Evolutionary conservation across 2,329 filamentous ascomycete species (phyloP).

Genomic region (Canariomyces notabilis): DNA sequence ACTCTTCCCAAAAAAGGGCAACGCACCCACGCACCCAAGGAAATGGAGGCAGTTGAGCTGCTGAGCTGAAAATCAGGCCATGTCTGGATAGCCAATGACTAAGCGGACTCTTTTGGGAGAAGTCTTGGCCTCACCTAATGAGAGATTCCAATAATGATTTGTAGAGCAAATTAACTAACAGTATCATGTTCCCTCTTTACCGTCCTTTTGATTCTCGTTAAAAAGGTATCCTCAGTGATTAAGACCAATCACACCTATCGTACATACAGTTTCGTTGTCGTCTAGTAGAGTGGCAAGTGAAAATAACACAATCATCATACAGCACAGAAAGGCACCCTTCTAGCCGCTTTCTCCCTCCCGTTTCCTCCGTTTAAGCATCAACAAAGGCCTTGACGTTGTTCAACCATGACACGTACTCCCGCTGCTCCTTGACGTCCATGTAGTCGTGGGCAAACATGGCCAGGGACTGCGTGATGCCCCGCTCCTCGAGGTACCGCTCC

Average conservation of each 20-base stretch:
- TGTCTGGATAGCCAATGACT: constrained; percentile 14
- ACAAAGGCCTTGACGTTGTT: constrained; percentile 82
- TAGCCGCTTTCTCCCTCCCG: background rate
- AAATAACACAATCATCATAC: constrained; percentile 9
- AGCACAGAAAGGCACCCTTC: background rate
- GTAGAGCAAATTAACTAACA: background rate
- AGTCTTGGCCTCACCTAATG: constrained; percentile 1
- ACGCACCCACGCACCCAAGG: background rate
- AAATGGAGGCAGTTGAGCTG: background rate
- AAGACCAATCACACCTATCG: background rate
- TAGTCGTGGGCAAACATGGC: constrained; percentile 93
- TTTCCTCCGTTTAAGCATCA: constrained; percentile 54
- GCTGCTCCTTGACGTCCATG: constrained; percentile 97
- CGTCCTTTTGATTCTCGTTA: background rate
- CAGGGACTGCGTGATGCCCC: constrained; percentile 80
- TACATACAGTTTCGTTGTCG: constrained; percentile 5
- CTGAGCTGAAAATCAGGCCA: background rate
- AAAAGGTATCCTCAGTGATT: background rate
- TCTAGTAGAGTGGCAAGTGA: constrained; percentile 11
- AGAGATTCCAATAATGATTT: background rate
- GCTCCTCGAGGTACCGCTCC: constrained; percentile 91
- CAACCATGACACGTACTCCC: constrained; percentile 90
- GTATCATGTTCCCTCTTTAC: background rate
- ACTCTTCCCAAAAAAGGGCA: too few relatives aligned
- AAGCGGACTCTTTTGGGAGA: constrained; percentile 6